Evolutionary conservation across 495 filamentous ascomycete genomes (phyloP).

Genomic region (Aspergillus conjunctus): DNA sequence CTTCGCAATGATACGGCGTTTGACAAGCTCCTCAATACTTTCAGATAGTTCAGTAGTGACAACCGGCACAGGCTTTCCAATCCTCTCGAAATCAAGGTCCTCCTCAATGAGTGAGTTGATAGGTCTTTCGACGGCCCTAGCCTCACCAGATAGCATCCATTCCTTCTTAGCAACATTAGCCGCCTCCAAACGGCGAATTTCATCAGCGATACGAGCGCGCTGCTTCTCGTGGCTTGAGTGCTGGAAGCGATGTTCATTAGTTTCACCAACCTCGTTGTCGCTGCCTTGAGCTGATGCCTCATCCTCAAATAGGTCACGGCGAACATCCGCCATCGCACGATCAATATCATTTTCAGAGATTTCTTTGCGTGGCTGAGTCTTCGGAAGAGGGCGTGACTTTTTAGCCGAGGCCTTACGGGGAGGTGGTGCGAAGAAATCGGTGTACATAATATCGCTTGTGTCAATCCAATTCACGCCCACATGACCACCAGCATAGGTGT

Average conservation of each 20-base stretch:
- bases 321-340: slow-evolving; percentile 86
- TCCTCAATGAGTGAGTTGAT: slow-evolving; percentile 92
- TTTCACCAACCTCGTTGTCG: slow-evolving; percentile 40
- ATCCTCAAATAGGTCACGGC: slow-evolving; percentile 91
- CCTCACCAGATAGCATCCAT: slow-evolving; percentile 91
- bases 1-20: slow-evolving; percentile 83
- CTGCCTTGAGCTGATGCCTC: slow-evolving; percentile 56
- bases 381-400: slow-evolving; percentile 47
- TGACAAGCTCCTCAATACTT: slow-evolving; percentile 91
- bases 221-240: slow-evolving; percentile 83
- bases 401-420: slow-evolving; percentile 65
- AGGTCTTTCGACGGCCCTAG: slow-evolving; percentile 76
- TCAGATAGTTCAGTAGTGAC: slow-evolving; percentile 93
- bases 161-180: slow-evolving; percentile 87
- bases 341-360: slow-evolving; percentile 66
- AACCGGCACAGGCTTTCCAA: slow-evolving; percentile 93
- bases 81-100: slow-evolving; percentile 92
- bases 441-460: slow-evolving; percentile 83
- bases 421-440: slow-evolving; percentile 88
- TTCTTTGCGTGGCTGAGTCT: slow-evolving; percentile 49
- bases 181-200: slow-evolving; percentile 88
- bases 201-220: slow-evolving; percentile 79
- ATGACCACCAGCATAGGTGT: slow-evolving; percentile 38
- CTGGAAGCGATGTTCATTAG: slow-evolving; percentile 53
- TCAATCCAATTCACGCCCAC: slow-evolving; percentile 60